phyloP scores from a whole-genome alignment of 257 asterid genomes.

The Solanum sparsipilum region DNA sequence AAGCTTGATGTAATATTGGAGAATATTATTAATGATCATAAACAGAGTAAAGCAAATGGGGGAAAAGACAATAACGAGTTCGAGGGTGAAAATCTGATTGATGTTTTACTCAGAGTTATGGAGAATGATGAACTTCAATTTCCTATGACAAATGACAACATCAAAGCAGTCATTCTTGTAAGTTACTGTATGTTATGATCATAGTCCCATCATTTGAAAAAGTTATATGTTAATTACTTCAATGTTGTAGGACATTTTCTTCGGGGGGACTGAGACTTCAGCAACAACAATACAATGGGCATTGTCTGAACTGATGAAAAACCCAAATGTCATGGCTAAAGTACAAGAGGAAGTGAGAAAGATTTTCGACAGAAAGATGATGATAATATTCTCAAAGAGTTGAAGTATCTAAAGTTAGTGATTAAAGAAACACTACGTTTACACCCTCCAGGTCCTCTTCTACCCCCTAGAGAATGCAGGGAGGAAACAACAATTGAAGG shows the following conservation, averaged over 20 bases:
- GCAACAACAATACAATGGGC: conserved; percentile 2
- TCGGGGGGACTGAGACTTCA: conserved; percentile 4
- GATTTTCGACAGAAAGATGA: background rate
- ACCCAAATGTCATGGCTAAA: conserved; percentile 5
- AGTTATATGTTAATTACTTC: background rate
- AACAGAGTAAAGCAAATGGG: background rate
- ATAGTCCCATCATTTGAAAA: background rate
- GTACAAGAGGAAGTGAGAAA: background rate
- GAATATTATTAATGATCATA: background rate
- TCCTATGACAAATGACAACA: background rate
- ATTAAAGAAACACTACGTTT: conserved; percentile 9
- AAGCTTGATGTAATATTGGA: background rate
- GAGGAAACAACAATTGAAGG: background rate
- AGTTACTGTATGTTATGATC: background rate
- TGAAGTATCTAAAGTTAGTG: background rate
- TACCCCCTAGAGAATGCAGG: conserved; percentile 3
- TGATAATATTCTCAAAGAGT: background rate
- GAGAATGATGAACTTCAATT: background rate
- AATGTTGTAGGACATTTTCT: background rate
- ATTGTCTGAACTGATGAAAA: conserved; percentile 6
- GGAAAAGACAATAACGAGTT: background rate
- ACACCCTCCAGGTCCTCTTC: conserved; percentile 2
- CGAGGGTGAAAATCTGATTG: background rate
- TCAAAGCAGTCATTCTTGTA: background rate
- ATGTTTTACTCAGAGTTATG: background rate